These are phyloP conservation scores for Myxozyma melibiosi DNA, from an alignment of 805 yeast species.

Conservation along the genomic window DNA sequence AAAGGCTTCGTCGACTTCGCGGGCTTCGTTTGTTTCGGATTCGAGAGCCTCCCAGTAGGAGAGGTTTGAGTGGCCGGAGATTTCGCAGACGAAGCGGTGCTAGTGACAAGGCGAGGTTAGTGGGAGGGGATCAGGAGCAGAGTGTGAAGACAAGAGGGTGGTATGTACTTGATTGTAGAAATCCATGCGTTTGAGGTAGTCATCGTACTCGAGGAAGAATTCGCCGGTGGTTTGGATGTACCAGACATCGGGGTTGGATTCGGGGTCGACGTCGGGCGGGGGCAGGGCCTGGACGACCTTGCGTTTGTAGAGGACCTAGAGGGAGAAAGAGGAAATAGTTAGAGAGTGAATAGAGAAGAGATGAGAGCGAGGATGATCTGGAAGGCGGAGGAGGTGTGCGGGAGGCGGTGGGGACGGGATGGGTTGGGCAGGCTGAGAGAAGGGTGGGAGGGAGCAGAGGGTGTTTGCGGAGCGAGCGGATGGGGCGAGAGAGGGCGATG, in stretches of 20 bases:
- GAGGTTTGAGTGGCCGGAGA: slow-evolving; percentile 89
- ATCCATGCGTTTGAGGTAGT: slow-evolving; percentile 57
- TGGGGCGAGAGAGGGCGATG: background rate
- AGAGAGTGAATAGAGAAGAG: background rate
- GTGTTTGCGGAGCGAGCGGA: background rate
- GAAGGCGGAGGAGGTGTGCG: background rate
- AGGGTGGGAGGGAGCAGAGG: background rate
- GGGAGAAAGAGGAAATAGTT: background rate
- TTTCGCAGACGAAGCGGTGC: slow-evolving; percentile 89
- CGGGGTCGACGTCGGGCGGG: slow-evolving; percentile 32
- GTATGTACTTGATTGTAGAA: slow-evolving; percentile 41
- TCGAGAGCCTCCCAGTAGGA: slow-evolving; percentile 87
- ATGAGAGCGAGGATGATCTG: background rate
- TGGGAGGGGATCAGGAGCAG: background rate
- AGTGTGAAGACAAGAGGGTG: background rate
- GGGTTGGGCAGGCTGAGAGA: too few species aligned
- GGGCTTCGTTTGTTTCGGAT: slow-evolving; percentile 52
- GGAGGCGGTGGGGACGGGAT: too few species aligned
- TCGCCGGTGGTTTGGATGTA: slow-evolving; percentile 82
- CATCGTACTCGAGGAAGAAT: slow-evolving; percentile 79
- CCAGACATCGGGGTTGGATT: slow-evolving; percentile 60
- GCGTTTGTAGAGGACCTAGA: slow-evolving; percentile 45
- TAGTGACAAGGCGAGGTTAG: slow-evolving; percentile 7
- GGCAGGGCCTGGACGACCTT: slow-evolving; percentile 38
- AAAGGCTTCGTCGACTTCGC: slow-evolving; percentile 71